Percentiles rank a stretch among this genome's conserved stretches.
Conservation (phyloP, 306 rosid species). For the Medicago truncatula region DNA sequence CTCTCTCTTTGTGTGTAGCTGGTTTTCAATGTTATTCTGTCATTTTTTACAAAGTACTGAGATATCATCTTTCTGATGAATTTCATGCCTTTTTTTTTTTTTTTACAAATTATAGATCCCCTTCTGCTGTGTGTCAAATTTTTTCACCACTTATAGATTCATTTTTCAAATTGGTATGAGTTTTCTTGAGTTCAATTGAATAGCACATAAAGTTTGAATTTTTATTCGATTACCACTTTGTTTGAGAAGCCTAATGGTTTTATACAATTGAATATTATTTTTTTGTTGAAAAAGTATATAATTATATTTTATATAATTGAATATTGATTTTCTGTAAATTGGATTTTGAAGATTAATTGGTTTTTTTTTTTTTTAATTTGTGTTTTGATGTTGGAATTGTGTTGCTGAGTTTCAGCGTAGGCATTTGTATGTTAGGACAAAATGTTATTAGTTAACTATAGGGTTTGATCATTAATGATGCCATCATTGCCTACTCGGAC, state of each 20-base stretch:
- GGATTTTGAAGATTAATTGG: not conserved
- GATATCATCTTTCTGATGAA: too few species aligned
- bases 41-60: too few species aligned
- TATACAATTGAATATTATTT: too few species aligned
- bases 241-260: too few species aligned
- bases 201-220: constrained; percentile 25
- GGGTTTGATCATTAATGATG: too few species aligned
- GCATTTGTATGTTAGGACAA: too few species aligned
- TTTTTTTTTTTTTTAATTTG: not conserved
- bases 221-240: constrained; percentile 23
- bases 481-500: too few species aligned
- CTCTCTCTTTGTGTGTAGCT: too few species aligned
- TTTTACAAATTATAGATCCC: constrained; percentile 30
- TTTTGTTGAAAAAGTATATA: too few species aligned
- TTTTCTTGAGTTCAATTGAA: constrained; percentile 24
- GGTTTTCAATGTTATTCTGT: too few species aligned
- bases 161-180: constrained; percentile 28
- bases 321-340: constrained; percentile 9
- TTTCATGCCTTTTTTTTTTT: constrained; percentile 13
- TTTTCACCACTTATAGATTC: constrained; percentile 38
- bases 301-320: not conserved
- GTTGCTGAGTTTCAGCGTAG: too few species aligned
- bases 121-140: constrained; percentile 29
- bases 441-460: too few species aligned
- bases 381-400: not conserved